Percentiles rank a stretch among this genome's conserved stretches.
Evolutionary conservation across 1,284 basidiomycete species (phyloP).

Genomic region (Cystobasidium pallidum): DNA sequence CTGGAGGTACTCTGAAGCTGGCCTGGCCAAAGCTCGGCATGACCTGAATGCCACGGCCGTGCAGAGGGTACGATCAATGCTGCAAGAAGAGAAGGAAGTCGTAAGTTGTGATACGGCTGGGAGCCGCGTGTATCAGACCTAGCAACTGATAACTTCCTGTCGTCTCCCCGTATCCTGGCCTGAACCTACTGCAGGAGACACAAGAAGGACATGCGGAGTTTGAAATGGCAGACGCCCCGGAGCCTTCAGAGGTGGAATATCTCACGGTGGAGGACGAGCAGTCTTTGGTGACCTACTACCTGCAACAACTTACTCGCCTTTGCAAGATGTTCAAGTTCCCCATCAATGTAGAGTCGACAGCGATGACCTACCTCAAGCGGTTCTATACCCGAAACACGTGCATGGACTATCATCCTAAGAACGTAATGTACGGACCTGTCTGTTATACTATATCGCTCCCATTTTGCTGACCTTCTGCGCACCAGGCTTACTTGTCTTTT

Average conservation of each 20-base stretch:
- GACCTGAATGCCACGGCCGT: slow-evolving; percentile 75
- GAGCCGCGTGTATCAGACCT: too few relatives aligned
- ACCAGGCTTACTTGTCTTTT: slow-evolving; percentile 59
- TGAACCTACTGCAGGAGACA: neutral
- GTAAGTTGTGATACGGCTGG: slow-evolving; percentile 56
- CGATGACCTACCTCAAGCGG: slow-evolving; percentile 87
- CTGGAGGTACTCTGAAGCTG: slow-evolving; percentile 79
- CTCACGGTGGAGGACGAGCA: slow-evolving; percentile 81
- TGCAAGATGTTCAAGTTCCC: slow-evolving; percentile 84
- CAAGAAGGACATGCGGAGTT: slow-evolving; percentile 41
- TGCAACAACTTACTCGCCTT: slow-evolving; percentile 79
- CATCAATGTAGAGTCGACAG: slow-evolving; percentile 89
- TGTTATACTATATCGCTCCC: neutral
- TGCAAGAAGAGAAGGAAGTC: slow-evolving; percentile 66
- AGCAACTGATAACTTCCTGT: too few relatives aligned
- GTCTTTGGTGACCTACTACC: slow-evolving; percentile 84
- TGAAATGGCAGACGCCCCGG: slow-evolving; percentile 27
- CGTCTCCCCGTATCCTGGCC: neutral
- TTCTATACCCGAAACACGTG: slow-evolving; percentile 98
- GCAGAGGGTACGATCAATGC: slow-evolving; percentile 70
- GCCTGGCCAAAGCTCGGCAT: slow-evolving; percentile 63
- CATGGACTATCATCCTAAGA: slow-evolving; percentile 99
- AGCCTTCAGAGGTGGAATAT: slow-evolving; percentile 65
- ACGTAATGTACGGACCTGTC: slow-evolving; percentile 76
- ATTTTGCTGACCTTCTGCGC: neutral